phyloP scores from a whole-genome alignment of 139 green algal species.

The Chlamydomonas incerta region DNA sequence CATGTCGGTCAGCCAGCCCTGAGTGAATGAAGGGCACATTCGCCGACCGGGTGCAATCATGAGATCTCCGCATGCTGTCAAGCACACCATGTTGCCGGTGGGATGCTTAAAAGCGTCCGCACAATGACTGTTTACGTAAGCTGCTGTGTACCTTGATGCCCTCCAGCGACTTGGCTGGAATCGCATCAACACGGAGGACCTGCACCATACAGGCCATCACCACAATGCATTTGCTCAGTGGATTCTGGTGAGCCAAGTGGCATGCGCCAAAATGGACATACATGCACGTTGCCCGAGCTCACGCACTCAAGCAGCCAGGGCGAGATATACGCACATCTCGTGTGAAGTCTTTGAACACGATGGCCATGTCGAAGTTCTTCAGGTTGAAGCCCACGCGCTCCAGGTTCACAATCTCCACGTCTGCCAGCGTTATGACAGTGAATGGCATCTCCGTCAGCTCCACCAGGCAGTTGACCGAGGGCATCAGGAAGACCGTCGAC shows the following conservation, averaged over 20 bases:
- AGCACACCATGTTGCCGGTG: too few species aligned
- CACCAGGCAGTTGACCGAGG: slow-evolving; percentile 97
- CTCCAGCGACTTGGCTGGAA: slow-evolving; percentile 91
- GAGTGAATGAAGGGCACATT: too few species aligned
- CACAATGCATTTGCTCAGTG: too few species aligned
- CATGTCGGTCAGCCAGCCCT: slow-evolving; percentile 43
- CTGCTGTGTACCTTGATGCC: slow-evolving; percentile 94
- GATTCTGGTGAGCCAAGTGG: too few species aligned
- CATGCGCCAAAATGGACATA: too few species aligned
- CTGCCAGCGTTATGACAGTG: slow-evolving; percentile 82
- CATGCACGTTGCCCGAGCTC: slow-evolving; percentile 24
- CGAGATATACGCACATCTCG: slow-evolving; percentile 31
- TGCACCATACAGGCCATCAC: too few species aligned
- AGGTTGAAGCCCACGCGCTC: slow-evolving; percentile 98
- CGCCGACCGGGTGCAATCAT: too few species aligned
- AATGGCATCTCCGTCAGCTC: slow-evolving; percentile 98
- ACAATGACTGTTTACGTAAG: too few species aligned
- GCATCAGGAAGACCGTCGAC: slow-evolving; percentile 81
- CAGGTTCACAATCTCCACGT: slow-evolving; percentile 97
- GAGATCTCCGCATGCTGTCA: slow-evolving; percentile 23
- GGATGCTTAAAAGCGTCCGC: too few species aligned
- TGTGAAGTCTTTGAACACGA: slow-evolving; percentile 93
- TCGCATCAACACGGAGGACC: slow-evolving; percentile 89
- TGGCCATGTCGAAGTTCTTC: slow-evolving; percentile 98
- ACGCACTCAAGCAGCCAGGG: too few species aligned